Evolutionary conservation across 228 moss, liverwort and hornwort genomes (phyloP).

Genomic region (Sphagnum fallax): DNA sequence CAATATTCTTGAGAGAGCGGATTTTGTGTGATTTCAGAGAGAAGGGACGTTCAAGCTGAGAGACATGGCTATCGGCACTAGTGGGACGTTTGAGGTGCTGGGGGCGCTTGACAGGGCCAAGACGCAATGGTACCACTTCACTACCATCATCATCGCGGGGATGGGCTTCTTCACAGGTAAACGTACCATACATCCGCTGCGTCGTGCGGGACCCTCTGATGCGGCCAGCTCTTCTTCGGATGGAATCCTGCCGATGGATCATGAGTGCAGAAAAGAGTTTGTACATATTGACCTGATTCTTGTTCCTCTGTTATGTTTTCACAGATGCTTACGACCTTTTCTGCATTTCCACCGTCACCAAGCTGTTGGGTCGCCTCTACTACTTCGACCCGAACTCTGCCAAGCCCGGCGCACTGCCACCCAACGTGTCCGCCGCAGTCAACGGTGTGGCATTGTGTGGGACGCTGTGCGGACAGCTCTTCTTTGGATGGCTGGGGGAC

Average conservation of each 20-base stretch:
- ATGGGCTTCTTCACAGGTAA: slow-evolving; percentile 41
- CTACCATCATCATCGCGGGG: slow-evolving; percentile 38
- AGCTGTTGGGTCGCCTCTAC: slow-evolving; percentile 33
- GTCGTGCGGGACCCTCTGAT: no score
- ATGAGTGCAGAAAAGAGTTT: no score
- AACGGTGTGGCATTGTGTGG: slow-evolving; percentile 40
- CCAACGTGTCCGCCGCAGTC: slow-evolving; percentile 36
- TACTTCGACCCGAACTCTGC: slow-evolving; percentile 10
- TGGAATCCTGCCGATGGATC: no score
- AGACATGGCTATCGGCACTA: no score
- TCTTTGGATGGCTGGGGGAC: slow-evolving; percentile 44
- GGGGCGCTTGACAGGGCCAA: slow-evolving; percentile 11
- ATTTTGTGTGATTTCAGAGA: no score
- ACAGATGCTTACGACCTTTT: slow-evolving; percentile 45
- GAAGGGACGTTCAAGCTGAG: no score
- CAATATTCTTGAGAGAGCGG: no score
- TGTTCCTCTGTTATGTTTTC: not conserved
- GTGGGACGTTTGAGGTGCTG: slow-evolving; percentile 14
- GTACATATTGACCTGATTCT: no score
- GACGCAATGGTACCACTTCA: slow-evolving; percentile 21
- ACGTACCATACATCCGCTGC: no score
- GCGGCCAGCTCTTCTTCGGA: no score
- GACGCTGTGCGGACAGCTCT: slow-evolving; percentile 37
- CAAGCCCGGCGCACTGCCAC: slow-evolving; percentile 29
- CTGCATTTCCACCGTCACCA: slow-evolving; percentile 36